phyloP scores from a whole-genome alignment of 768 basidiomycete species.

The Clavulina sp. region DNA sequence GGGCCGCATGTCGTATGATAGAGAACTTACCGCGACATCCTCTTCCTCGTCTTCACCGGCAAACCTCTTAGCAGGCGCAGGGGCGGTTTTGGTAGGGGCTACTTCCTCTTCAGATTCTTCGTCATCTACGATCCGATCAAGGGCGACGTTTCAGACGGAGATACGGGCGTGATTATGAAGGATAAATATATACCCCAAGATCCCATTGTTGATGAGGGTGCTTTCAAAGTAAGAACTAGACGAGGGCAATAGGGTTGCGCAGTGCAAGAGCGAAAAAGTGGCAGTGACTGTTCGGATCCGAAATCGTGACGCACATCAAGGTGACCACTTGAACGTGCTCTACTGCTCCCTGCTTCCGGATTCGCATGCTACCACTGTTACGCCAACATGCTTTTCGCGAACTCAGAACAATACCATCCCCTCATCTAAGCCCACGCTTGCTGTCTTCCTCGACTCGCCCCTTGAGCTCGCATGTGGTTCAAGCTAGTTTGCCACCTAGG shows the following conservation, averaged over 20 bases:
- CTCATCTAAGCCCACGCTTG: not conserved
- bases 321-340: no score
- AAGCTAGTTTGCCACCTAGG: not conserved
- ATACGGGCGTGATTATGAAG: not conserved
- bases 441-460: not conserved
- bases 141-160: not conserved
- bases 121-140: constrained; percentile 12
- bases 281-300: no score
- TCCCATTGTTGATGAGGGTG: constrained; percentile 21
- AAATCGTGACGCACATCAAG: no score
- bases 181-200: constrained; percentile 27
- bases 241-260: not conserved
- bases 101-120: constrained; percentile 25
- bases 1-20: not conserved
- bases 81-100: constrained; percentile 17
- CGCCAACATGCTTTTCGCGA: no score
- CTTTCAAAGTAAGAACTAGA: not conserved
- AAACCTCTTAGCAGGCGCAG: constrained; percentile 38
- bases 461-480: not conserved
- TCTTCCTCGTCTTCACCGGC: constrained; percentile 86
- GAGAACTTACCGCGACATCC: constrained; percentile 50
- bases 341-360: no score
- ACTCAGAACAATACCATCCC: no score
- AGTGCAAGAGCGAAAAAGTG: no score
- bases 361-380: no score